Conservation (phyloP, 441 rosid genomes). For the Eruca vesicaria region DNA sequence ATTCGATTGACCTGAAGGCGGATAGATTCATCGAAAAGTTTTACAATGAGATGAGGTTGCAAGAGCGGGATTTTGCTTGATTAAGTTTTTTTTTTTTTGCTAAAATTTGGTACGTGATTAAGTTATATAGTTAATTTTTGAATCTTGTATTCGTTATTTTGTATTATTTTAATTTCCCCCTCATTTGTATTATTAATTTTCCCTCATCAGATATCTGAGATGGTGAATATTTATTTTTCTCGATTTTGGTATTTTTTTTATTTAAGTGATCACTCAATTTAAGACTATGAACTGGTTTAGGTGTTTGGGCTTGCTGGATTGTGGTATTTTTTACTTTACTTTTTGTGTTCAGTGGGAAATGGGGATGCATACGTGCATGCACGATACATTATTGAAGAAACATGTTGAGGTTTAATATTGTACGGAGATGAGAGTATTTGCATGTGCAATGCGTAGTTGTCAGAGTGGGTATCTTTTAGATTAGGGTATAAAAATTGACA, state of each 20-base stretch:
- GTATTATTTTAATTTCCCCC: not conserved
- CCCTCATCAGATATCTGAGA: constrained; percentile 11
- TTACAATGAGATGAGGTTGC: constrained; percentile 63
- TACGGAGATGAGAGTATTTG: not conserved
- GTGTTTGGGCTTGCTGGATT: not conserved
- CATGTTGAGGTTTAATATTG: not conserved
- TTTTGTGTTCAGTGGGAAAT: not conserved
- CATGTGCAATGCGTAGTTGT: constrained; percentile 11
- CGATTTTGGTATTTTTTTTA: not conserved
- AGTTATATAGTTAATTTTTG: not conserved
- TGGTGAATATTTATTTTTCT: not conserved
- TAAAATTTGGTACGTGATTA: too few relatives aligned
- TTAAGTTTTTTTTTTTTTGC: too few relatives aligned
- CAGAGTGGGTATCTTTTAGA: constrained; percentile 13
- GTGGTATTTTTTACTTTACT: not conserved
- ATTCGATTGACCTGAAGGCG: constrained; percentile 65
- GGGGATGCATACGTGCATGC: constrained; percentile 3
- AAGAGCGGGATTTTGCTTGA: constrained; percentile 43
- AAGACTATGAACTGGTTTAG: not conserved
- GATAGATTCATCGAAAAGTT: constrained; percentile 65
- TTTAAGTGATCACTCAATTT: not conserved
- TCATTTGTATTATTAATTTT: not conserved
- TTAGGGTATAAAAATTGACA: constrained; percentile 18
- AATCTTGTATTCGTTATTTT: not conserved
- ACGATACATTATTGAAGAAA: not conserved